phyloP scores from a whole-genome alignment of 139 green algal species.

The Haematococcus lacustris region DNA sequence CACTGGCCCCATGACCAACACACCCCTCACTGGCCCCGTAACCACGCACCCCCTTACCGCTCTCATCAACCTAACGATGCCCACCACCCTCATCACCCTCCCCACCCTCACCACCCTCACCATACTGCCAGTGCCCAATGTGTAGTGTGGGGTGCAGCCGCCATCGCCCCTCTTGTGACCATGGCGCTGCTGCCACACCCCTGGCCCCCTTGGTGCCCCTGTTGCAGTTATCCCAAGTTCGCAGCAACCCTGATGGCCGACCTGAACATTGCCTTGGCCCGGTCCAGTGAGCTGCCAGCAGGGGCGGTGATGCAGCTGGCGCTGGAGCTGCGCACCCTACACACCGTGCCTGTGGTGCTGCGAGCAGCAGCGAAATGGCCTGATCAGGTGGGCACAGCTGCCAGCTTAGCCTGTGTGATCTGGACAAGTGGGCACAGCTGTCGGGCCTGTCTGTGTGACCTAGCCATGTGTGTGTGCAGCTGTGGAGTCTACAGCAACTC shows the following conservation, averaged over 20 bases:
- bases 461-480: not conserved
- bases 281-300: constrained; percentile 1
- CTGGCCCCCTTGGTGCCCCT: no score
- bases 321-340: constrained; percentile 6
- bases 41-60: no score
- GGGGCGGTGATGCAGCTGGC: constrained; percentile 9
- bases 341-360: constrained; percentile 12
- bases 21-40: no score
- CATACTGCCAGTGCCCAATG: not conserved
- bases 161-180: no score
- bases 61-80: not conserved
- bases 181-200: no score
- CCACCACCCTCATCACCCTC: not conserved
- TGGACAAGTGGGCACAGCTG: not conserved
- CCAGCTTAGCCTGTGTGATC: not conserved
- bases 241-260: not conserved
- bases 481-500: not conserved
- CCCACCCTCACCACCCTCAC: no score
- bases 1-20: no score
- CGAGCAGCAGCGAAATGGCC: constrained; percentile 4
- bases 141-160: not conserved
- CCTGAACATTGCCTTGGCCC: constrained; percentile 6
- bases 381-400: not conserved
- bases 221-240: not conserved
- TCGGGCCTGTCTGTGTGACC: not conserved